Evolutionary conservation across 2,329 filamentous ascomycete species (phyloP), one percentile per base, ranked within the genome.

Genomic region (Fusarium pseudoanthophilum): DNA sequence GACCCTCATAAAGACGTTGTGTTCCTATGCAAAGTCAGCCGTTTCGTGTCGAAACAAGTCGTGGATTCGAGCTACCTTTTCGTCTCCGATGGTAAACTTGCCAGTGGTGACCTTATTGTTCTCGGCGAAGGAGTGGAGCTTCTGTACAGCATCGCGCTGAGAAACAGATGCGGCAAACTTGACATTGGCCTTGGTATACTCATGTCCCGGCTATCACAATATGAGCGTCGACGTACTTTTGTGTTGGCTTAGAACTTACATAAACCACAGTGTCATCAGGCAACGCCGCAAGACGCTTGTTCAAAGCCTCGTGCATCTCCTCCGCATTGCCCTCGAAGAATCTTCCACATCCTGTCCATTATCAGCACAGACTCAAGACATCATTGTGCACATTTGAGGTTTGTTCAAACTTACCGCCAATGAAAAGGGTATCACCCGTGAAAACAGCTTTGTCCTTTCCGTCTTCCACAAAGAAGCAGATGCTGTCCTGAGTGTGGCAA

Each of bases 401-500:
- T 56, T 52, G 20, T 11, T 26, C 14, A 14, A 32, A 74, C 76
- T 60, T 82, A 94, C 93, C 95, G 66, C 93, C 95, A 79, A 97
- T 95, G 84, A 99, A 99, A 42, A 99, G 85, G 1, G 96, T 99
- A 81, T 99, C 96, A 15, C 96, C 96, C 0, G 96, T 98, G 80
- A 99, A 99, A 7, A 99, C 94, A 13, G 89, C 95, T 77, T 89
- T 91, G 64, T 88, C 84, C 53, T 90, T 85, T 26, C 90, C 91
- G 79, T 99, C 95, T 83, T 97, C 90, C 86, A 96, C 91, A 76
- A 91, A 94, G 85, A 92, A 99, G 87, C 96, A 99, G 80, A 99
- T 97, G 82, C 95, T 98, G 84, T 99, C 96, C 84, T 98, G 95
- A 3, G 96, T 99, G 82, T 99, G 96, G 82, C 96, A 99, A 4